These are phyloP conservation scores for Crithidia expoeki DNA, from an alignment of 208 protist genomes.

Conservation along the genomic window DNA sequence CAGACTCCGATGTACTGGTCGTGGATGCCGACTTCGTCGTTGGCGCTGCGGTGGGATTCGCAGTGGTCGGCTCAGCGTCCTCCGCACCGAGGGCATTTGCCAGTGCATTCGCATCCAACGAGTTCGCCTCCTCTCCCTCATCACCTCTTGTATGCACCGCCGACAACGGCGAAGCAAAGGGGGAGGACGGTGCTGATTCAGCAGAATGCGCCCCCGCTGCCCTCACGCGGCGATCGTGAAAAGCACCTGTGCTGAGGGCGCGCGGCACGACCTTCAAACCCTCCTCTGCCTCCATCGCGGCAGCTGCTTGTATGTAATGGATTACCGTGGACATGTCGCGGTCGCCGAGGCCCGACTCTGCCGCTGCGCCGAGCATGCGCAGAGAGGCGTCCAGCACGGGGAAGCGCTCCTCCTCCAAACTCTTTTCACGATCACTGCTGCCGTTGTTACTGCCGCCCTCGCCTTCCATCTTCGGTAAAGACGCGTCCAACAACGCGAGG, in stretches of 20 bases:
- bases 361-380: conserved; percentile 69
- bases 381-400: conserved; percentile 79
- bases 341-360: conserved; percentile 73
- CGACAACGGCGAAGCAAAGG: neutral
- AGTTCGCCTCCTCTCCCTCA: neutral
- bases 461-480: conserved; percentile 37
- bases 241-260: conserved; percentile 14
- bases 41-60: neutral
- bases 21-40: neutral
- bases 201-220: neutral
- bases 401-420: conserved; percentile 56
- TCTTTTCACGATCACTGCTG: too few relatives aligned
- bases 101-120: conserved; percentile 11
- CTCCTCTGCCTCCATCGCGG: conserved; percentile 53
- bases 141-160: neutral
- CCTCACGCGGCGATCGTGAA: neutral
- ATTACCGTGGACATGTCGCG: conserved; percentile 79
- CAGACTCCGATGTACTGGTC: neutral
- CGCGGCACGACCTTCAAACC: conserved; percentile 18
- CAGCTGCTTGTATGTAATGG: conserved; percentile 80
- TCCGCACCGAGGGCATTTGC: conserved; percentile 7
- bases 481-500: conserved; percentile 67
- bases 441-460: neutral
- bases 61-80: neutral
- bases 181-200: neutral